Percentiles rank a stretch among this genome's conserved stretches.
These are phyloP conservation scores for Lactarius hatsudake DNA, from an alignment of 768 basidiomycete species.

Conservation along the genomic window DNA sequence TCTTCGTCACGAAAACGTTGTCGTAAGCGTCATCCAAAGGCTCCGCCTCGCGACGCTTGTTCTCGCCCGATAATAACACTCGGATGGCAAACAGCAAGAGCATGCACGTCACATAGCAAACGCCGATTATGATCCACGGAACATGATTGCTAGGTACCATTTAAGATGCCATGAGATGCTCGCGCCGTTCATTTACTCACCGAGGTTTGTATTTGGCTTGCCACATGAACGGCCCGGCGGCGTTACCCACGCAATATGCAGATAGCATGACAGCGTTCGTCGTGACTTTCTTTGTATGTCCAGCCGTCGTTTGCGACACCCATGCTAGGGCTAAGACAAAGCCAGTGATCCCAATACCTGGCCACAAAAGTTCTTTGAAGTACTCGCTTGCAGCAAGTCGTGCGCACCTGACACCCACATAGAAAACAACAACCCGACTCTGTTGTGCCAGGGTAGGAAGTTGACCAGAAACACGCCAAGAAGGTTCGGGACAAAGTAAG, in stretches of 20 bases:
- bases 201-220: conserved; percentile 62
- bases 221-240: conserved; percentile 80
- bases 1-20: conserved; percentile 56
- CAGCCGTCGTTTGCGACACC: conserved; percentile 63
- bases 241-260: conserved; percentile 66
- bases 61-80: conserved; percentile 53
- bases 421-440: conserved; percentile 60
- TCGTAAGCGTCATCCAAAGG: conserved; percentile 53
- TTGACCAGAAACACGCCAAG: conserved; percentile 61
- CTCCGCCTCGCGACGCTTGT: conserved; percentile 60
- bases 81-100: conserved; percentile 50
- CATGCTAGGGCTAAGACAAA: conserved; percentile 65
- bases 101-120: conserved; percentile 58
- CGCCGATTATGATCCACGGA: conserved; percentile 75
- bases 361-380: conserved; percentile 5
- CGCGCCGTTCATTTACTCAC: conserved; percentile 34
- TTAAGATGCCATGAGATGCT: background rate
- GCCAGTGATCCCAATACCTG: conserved; percentile 52
- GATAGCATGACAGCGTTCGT: conserved; percentile 70
- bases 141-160: conserved; percentile 53
- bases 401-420: conserved; percentile 52
- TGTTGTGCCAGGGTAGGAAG: conserved; percentile 60
- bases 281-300: conserved; percentile 71
- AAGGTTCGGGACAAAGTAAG: conserved; percentile 64
- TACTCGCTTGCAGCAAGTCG: conserved; percentile 1